Conservation (phyloP, 352 stramenopile species). For the Blastocystis sp. region DNA sequence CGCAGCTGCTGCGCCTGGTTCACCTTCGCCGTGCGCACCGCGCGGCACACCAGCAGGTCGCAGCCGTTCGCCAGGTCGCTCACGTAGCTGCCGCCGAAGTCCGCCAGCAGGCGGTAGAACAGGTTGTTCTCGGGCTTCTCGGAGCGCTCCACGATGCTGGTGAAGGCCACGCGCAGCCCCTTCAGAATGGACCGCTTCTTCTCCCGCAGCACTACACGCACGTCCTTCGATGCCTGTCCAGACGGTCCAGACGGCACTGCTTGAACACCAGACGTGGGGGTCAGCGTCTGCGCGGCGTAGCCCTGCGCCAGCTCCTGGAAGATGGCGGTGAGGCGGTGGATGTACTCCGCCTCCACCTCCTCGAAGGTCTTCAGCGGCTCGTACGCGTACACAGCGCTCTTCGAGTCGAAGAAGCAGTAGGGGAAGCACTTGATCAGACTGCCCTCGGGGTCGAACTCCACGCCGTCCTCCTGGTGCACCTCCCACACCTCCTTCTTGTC, state of each 20-base stretch:
- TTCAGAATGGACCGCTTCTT: constrained; percentile 12
- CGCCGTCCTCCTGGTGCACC: constrained; percentile 12
- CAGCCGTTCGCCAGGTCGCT: constrained; percentile 34
- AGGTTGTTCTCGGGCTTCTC: constrained; percentile 49
- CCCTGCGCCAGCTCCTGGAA: background rate
- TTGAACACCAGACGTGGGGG: background rate
- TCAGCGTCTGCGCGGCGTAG: background rate
- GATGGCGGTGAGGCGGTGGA: constrained; percentile 33
- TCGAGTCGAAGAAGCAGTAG: constrained; percentile 59
- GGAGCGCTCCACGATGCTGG: constrained; percentile 54
- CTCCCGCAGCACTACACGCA: background rate
- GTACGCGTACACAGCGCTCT: constrained; percentile 9
- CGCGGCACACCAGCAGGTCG: constrained; percentile 48
- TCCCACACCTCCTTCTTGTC: constrained; percentile 65
- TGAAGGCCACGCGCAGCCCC: constrained; percentile 43
- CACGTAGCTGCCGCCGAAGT: constrained; percentile 45
- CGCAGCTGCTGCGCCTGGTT: constrained; percentile 47
- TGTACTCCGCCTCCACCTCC: constrained; percentile 45
- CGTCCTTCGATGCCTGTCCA: background rate
- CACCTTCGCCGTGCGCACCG: constrained; percentile 49
- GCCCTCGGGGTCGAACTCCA: background rate
- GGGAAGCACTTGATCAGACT: constrained; percentile 62
- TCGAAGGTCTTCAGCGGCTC: constrained; percentile 9
- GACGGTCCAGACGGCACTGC: background rate
- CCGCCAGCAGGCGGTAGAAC: constrained; percentile 31